Evolutionary conservation across 805 yeast species (phyloP), one percentile per base, ranked within the genome.

Genomic region (Yarrowia sp.): DNA sequence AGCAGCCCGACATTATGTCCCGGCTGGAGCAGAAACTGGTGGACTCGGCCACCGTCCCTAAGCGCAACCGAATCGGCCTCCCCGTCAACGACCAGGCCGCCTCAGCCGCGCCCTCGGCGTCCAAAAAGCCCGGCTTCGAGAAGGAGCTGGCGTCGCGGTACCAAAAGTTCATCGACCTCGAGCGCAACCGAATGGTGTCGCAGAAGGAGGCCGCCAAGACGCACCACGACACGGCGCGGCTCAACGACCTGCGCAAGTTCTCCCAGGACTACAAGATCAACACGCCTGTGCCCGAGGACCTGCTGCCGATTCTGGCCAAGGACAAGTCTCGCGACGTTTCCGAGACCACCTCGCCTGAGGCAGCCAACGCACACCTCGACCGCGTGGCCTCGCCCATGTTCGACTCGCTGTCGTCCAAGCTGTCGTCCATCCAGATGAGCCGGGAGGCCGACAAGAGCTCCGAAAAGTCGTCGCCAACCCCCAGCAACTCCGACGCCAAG

Each of bases 201-300:
- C 72, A 64, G 60, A 67, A 64, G 66, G 69, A 63, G 35, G 64
- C 63, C 55, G 69, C 65, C 33, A 68, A 64, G 66, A 68, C 62
- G 36, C 75, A 72, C 56, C 70, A 69, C 46, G 69, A 66, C 18
- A 55, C 35, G 9, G 77, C 71, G 25, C 66, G 74, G 16, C 62
- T 71, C n/a, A 67, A 69, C 39, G 78, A 76, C 10, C 77, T 90
- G 62, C 84, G 83, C 65, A 89, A 88, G 69, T 91, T 92, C 70
- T 83, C 96, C 38, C 90, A 88, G 53, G 87, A 83, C 67, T 88
- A 90, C 73, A 89, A 89, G 73, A 82, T 91, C 42, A 63, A 66
- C 24, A 69, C 74, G 13, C 76, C 77, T n/a, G 74, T 74, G 6
- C 93, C 96, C 7, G 73, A 78, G 18, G 91, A 87, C 68, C 76